A percentile compares a stretch with the other conserved stretches of the same genome.
phyloP scores from a whole-genome alignment of 1,139 yeast genomes.

The Casaregolazyma lundiana region DNA sequence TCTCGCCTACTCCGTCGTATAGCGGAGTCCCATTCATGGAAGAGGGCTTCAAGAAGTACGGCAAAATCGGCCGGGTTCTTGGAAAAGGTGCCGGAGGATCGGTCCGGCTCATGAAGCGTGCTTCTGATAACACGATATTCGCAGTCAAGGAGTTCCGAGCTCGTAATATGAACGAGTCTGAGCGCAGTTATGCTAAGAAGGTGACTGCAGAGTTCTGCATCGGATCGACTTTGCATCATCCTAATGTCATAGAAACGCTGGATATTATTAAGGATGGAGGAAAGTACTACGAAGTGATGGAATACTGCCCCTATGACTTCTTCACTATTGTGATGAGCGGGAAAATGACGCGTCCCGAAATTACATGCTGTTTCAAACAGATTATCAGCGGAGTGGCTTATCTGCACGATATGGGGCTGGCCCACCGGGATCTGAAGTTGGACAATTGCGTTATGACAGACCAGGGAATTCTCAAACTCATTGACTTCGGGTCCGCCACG shows the following conservation, averaged over 20 bases:
- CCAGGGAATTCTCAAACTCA: slow-evolving; percentile 82
- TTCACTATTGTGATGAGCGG: slow-evolving; percentile 98
- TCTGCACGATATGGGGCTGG: slow-evolving; percentile 80
- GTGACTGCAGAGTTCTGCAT: slow-evolving; percentile 97
- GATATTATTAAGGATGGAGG: slow-evolving; percentile 86
- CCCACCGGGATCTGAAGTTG: slow-evolving; percentile 90
- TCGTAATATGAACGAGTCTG: slow-evolving; percentile 73
- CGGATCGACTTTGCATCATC: slow-evolving; percentile 92
- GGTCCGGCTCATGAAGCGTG: slow-evolving; percentile 77
- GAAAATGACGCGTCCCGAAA: slow-evolving; percentile 77
- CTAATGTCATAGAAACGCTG: slow-evolving; percentile 87
- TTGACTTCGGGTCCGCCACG: slow-evolving; percentile 95
- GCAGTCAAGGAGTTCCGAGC: slow-evolving; percentile 97
- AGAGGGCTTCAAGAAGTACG: slow-evolving; percentile 63
- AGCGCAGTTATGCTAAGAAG: slow-evolving; percentile 87
- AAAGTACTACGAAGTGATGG: slow-evolving; percentile 93
- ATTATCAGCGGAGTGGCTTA: slow-evolving; percentile 78
- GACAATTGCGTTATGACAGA: slow-evolving; percentile 90
- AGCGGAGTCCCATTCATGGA: slow-evolving; percentile 37
- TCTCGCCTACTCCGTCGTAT: slow-evolving; percentile 11
- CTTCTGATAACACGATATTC: slow-evolving; percentile 77
- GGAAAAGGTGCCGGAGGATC: slow-evolving; percentile 99
- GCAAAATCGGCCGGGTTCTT: slow-evolving; percentile 79
- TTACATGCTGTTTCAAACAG: slow-evolving; percentile 87
- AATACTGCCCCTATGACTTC: slow-evolving; percentile 92